Base-by-base conservation (phyloP, 2,329 filamentous ascomycete species). In the Apiospora malaysiana region DNA sequence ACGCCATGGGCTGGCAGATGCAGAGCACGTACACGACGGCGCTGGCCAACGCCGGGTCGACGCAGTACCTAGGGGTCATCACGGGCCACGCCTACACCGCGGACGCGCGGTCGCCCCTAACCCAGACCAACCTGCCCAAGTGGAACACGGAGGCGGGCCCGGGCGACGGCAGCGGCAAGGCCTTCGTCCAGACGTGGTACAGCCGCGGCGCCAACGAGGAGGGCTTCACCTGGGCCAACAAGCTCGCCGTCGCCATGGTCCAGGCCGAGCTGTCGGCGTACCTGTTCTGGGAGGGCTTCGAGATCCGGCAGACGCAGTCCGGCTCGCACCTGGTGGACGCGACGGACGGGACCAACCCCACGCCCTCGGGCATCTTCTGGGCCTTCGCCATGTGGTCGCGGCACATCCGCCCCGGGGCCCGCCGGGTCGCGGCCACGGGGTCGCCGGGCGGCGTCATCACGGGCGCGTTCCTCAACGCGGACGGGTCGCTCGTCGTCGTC, bases 131-230 rank as follows among this genome's bases (percentile, higher is more conserved):
- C 5, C 77, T 81, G 32, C 78, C 79, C 47, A 82, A 82, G 27
- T 87, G 85, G 86, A 80, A 86, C 72, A 86, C 85, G 0, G 85
- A 87, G 72, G 83, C 81, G 40, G 81, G 82, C 4, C 81, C 82
- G 18, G 78, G 79, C 23, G 78, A 75, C 0, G 80, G 77, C 56
- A 67, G 14, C n/a, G 65, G 65, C n/a, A 67, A 67, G 4, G 10
- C 40, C 5, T 80, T 76, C 59, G 79, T 81, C 9, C 80, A 72
- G 7, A 77, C 78, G 14, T 87, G 83, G 81, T 85, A 84, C 71
- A 74, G 74, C 6, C 80, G 75, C 70, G 83, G 84, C 23, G 82
- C 80, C 5, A 74, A 78, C 1, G 81, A 82, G 27, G 85, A 88
- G 70, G 77, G 77, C 0, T 70, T 78, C 59, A 78, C 77, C 1